phyloP scores from a whole-genome alignment of 2,329 filamentous ascomycete genomes.

The Graphium sp. region DNA sequence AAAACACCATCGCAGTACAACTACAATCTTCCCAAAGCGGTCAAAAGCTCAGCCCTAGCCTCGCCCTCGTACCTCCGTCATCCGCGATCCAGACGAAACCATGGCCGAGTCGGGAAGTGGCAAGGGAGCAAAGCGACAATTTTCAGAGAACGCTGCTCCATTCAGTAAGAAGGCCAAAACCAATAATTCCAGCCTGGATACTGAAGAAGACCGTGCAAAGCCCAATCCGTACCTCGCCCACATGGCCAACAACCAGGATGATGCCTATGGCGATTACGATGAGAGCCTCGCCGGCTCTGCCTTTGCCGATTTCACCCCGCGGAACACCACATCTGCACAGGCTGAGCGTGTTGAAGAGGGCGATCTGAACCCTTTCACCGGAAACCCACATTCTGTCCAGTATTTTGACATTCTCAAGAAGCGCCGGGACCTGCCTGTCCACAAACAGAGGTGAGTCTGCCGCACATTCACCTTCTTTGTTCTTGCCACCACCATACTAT shows the following conservation, averaged over 20 bases:
- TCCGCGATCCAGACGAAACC: conserved; percentile 6
- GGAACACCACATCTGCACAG: conserved; percentile 63
- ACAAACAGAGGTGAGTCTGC: conserved; percentile 61
- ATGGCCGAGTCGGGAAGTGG: conserved; percentile 19
- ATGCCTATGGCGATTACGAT: conserved; percentile 20
- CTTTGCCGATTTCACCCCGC: conserved; percentile 54
- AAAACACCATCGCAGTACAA: too few relatives aligned
- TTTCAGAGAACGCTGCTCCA: conserved; percentile 21
- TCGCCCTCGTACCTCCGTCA: too few relatives aligned
- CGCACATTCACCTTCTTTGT: too few relatives aligned
- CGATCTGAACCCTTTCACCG: conserved; percentile 74
- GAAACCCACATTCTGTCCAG: conserved; percentile 54
- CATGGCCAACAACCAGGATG: conserved; percentile 43
- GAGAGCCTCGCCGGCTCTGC: conserved; percentile 22
- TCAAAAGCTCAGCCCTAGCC: too few relatives aligned
- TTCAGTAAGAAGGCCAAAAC: conserved; percentile 26
- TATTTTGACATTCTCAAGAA: conserved; percentile 84
- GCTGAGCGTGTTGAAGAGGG: conserved; percentile 63
- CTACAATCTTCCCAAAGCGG: too few relatives aligned
- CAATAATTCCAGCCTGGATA: conserved; percentile 9
- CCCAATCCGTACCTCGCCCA: conserved; percentile 87
- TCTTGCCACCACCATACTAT: not conserved
- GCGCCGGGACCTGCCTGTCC: conserved; percentile 73
- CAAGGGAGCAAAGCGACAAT: conserved; percentile 24
- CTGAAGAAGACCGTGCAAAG: conserved; percentile 14